A percentile compares a stretch with the other conserved stretches of the same genome.
phyloP scores from a whole-genome alignment of 176 grass and related monocot species.

The Miscanthus lutarioriparius region DNA sequence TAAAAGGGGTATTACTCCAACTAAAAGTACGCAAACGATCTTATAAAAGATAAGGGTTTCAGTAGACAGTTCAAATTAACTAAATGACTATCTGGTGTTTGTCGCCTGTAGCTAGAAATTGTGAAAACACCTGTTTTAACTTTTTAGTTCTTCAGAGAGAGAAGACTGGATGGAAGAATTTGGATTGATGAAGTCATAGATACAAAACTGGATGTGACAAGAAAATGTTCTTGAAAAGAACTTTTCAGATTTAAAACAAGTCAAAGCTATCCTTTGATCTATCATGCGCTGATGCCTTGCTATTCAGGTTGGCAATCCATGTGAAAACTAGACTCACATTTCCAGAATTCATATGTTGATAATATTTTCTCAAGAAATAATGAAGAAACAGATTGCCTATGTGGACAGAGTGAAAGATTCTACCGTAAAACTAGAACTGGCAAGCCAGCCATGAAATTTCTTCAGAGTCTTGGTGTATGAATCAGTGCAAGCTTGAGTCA shows the following conservation, averaged over 20 bases:
- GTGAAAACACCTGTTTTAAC: not conserved
- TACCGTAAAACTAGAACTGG: slow-evolving; percentile 94
- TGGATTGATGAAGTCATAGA: not conserved
- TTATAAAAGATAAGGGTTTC: not conserved
- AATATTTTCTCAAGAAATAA: not conserved
- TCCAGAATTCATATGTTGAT: not conserved
- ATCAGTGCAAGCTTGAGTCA: slow-evolving; percentile 89
- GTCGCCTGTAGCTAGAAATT: not conserved
- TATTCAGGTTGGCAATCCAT: not conserved
- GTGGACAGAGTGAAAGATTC: slow-evolving; percentile 4
- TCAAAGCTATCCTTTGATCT: not conserved
- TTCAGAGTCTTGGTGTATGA: slow-evolving; percentile 92
- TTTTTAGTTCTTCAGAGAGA: not conserved
- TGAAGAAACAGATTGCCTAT: not conserved
- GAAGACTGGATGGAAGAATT: not conserved
- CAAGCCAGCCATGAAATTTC: slow-evolving; percentile 97
- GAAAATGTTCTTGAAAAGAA: not conserved
- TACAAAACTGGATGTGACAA: not conserved
- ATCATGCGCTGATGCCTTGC: not conserved
- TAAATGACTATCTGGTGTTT: not conserved
- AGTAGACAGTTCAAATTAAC: not conserved
- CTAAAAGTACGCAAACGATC: not conserved
- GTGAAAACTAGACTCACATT: not conserved
- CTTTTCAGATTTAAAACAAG: not conserved
- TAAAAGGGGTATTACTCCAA: not conserved